phyloP scores from a whole-genome alignment of 2,329 filamentous ascomycete genomes.

The Lomentospora prolificans region DNA sequence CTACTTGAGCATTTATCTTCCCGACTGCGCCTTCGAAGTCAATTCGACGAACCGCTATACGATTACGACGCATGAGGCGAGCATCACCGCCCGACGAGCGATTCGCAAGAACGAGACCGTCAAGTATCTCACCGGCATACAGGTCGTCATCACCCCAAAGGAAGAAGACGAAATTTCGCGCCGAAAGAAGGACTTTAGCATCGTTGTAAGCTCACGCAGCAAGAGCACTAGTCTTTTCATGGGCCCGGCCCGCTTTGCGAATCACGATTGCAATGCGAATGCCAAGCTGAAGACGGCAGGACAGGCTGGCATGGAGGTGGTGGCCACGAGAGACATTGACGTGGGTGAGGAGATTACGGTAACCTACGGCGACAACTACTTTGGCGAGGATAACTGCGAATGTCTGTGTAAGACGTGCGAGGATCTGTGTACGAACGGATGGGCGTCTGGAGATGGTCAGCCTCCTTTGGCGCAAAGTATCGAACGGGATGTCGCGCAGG shows the following conservation, averaged over 20 bases:
- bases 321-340: constrained; percentile 72
- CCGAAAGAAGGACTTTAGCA: constrained; percentile 88
- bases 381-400: constrained; percentile 89
- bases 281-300: constrained; percentile 77
- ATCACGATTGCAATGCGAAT: constrained; percentile 94
- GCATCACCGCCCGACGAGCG: constrained; percentile 67
- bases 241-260: constrained; percentile 90
- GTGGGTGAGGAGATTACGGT: constrained; percentile 94
- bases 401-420: constrained; percentile 90
- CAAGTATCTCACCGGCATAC: constrained; percentile 83
- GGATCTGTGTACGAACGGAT: constrained; percentile 64
- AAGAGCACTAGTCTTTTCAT: constrained; percentile 89
- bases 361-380: constrained; percentile 91
- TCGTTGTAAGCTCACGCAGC: constrained; percentile 86
- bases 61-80: constrained; percentile 80
- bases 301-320: constrained; percentile 80
- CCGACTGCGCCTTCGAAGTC: constrained; percentile 92
- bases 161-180: constrained; percentile 76
- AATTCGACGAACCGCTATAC: constrained; percentile 88
- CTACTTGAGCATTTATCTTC: constrained; percentile 86
- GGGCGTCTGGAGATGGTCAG: constrained; percentile 49
- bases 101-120: constrained; percentile 78
- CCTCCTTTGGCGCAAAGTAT: constrained; percentile 39
- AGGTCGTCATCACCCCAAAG: constrained; percentile 84
- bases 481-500: constrained; percentile 38